Base-by-base conservation (phyloP, 306 rosid genomes). In the Crataegus laevigata region DNA sequence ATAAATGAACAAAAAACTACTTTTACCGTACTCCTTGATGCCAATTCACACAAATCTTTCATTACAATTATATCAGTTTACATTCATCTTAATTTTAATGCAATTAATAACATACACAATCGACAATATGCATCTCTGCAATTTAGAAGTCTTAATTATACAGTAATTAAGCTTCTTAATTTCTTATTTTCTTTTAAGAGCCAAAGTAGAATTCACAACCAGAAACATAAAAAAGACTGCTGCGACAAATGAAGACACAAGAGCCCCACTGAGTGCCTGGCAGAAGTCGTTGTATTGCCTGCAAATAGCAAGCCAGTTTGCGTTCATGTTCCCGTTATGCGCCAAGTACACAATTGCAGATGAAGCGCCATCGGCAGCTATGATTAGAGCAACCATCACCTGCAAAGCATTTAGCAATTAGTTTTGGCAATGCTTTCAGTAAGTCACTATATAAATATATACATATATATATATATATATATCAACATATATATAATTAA, bases 271-370 rank as follows among this genome's bases (percentile, higher is more conserved):
- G 8, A 76, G 69, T 59, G 9, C 78, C 40, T 86, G 84, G 57
- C 92, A 90, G 69, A 88, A 88, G 85, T 76, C 32, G 42, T 11
- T 45, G 81, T 30, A 86, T 11, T 84, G 86, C 66, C 58, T 74
- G 64, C 89, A 90, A 61, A 88, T 32, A 21, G 87, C 91, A 11
- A 76, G 73, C 96, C 96, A 90, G 40, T 90, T 90, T 0, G 96
- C 84, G 66, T 88, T 81, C 77, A 66, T 42, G 73, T 89, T 90
- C 57, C 96, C 96, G 71, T 90, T 90, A 18, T 90, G 96, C 30
- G 84, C 83, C 59, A 86, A 81, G 85, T 86, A 88, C 67, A 80
- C 74, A 30, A 85, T 66, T 29, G 87, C 88, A n/a, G 91, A 66
- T 8, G 89, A 84, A 57, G 91, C 59, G 10, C 87, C 85, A 19